Percentiles rank a stretch among this genome's conserved stretches.
These are phyloP conservation scores for Talaromyces adpressus DNA, from an alignment of 495 filamentous ascomycete species.

Conservation along the genomic window DNA sequence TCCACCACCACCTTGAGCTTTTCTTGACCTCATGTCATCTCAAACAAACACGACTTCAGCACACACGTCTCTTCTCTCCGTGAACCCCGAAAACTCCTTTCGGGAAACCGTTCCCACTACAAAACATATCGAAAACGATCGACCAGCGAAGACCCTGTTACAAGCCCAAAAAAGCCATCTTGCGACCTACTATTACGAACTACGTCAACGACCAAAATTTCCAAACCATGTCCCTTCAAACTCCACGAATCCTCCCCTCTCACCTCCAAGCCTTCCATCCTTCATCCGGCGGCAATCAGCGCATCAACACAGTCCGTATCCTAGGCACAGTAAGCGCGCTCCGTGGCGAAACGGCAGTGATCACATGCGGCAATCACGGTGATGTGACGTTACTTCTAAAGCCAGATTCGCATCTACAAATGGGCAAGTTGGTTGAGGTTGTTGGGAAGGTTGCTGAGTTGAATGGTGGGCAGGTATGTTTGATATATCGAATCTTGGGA, in stretches of 20 bases:
- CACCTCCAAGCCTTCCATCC: slow-evolving; percentile 61
- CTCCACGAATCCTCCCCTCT: slow-evolving; percentile 61
- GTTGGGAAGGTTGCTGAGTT: slow-evolving; percentile 78
- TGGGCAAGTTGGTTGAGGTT: slow-evolving; percentile 77
- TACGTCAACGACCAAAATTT: not conserved
- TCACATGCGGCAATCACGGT: slow-evolving; percentile 62
- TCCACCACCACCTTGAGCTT: not conserved
- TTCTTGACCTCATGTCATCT: not conserved
- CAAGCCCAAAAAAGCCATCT: not conserved
- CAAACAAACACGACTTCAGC: not conserved
- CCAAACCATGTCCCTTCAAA: slow-evolving; percentile 37
- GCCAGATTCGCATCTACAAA: slow-evolving; percentile 70
- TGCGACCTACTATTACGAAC: not conserved
- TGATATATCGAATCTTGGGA: not conserved
- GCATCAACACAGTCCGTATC: slow-evolving; percentile 67
- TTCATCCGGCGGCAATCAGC: slow-evolving; percentile 23
- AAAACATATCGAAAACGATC: not conserved
- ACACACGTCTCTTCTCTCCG: not conserved
- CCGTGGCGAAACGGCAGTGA: slow-evolving; percentile 70
- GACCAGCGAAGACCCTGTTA: not conserved
- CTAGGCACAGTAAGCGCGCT: slow-evolving; percentile 78
- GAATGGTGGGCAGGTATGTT: slow-evolving; percentile 30
- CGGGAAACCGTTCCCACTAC: not conserved
- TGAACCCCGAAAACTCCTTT: not conserved
- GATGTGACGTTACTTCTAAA: slow-evolving; percentile 66